Base-by-base conservation (phyloP, 2,329 filamentous ascomycete species). In the Aspergillus carbonarius region DNA sequence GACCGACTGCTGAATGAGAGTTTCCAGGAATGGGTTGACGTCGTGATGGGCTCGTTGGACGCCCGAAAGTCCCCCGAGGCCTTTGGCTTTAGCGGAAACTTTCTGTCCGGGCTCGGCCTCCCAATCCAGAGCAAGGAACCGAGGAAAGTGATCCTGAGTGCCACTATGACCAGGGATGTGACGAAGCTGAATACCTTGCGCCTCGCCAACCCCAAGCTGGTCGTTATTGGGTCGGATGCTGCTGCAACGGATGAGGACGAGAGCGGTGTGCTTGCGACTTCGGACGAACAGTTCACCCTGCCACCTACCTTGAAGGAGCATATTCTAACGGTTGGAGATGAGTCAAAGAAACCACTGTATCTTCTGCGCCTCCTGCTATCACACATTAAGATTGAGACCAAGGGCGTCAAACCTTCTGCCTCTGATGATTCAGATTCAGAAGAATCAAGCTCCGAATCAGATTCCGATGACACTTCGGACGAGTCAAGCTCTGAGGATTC, bases 1-100 rank as follows among this genome's bases (percentile, higher is more conserved):
- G 93, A 98, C 74, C 92, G 95, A 70, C 80, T 98, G 12, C 83
- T 98, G 5, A 89, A 93, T 44, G 91, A 98, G 73, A 93, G 90
- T 69, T 97, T 95, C 74, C 93, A 97, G 72, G 90, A 93, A 68
- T 97, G 93, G 93, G 81, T 96, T 3, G 85, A 87, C 40, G 78
- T 88, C 0, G 85, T 95, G 6, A 88, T 91, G 68, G 73, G 74
- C 20, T 79, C 79, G 2, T 65, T 85, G 70, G 84, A 87, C 15
- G 78, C 79, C 46, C 80, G 91, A 61, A 80, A 81, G 37, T 74
- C 72, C 1, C 72, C 73, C 2, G 79, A 80, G 42, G 72, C 77
- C 1, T 81, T 81, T 64, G 80, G 82, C 9, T 65, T 62, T n/a
- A 71, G 70, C 30, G 70, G 72, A 12, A 63, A 72, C 42, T 62